Base-by-base conservation (phyloP, 352 stramenopile genomes). In the Achlya hypogyna region DNA sequence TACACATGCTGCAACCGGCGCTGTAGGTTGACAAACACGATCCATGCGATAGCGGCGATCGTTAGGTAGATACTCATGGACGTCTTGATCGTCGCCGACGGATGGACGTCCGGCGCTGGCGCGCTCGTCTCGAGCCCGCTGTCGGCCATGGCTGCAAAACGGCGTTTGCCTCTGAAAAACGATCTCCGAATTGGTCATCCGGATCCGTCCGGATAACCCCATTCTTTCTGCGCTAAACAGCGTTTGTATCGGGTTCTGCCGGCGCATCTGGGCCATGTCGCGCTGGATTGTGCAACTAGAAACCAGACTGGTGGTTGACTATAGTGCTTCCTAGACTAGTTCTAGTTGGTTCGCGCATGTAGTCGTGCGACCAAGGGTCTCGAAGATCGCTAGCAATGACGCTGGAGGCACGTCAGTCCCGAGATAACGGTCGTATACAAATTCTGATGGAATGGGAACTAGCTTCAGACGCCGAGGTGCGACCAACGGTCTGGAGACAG, bases 31-130 rank as follows among this genome's bases (percentile, higher is more conserved):
- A 90, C 79, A 58, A 90, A 91, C 1, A 87, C 45, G 51, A 93
- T 38, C 49, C 88, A 45, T 1, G 67, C 78, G n/a, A 68, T 60
- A 51, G 18, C 74, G 23, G 89, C 56, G 25, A 91, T 69, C 8
- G 79, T 65, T 31, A 84, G 72, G 65, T 93, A 91, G 62, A 93
- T 88, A 63, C 67, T 75, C 23, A 77, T 66, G 52, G 78, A 89
- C 4, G 79, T 90, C 65, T 81, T 75, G 58, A 93, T 69, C 53
- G 84, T 91, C 45, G 65, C 71, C 64, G 82, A 91, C 45, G 84
- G 84, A 63, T 93, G 77, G 56, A 80, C 76, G 59, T 72, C 84
- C 58, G 74, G 58, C 40, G 25, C 49, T 8, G 60, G 23, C 16
- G 51, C 60, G 34, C 27, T 67, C 22, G 59, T 66, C 10, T 66